These are phyloP conservation scores for Cyphellophora europaea DNA, from an alignment of 2,329 filamentous ascomycete genomes.

Conservation along the genomic window DNA sequence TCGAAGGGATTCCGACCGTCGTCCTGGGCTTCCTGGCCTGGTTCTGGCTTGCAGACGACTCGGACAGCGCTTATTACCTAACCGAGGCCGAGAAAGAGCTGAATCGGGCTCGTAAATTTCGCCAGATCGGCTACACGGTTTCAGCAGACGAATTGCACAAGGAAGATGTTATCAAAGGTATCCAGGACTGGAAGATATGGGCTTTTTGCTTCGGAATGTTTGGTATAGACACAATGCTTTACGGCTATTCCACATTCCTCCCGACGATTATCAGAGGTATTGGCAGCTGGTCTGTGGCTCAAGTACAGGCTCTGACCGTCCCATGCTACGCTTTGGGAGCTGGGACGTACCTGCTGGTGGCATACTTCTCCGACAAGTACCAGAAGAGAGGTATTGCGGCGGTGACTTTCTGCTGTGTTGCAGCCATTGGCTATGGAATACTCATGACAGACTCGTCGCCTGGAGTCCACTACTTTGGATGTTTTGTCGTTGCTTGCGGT, in stretches of 20 bases:
- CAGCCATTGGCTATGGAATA: too few species aligned
- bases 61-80: slow-evolving; percentile 34
- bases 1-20: slow-evolving; percentile 37
- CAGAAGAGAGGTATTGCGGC: too few species aligned
- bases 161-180: slow-evolving; percentile 54
- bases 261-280: too few species aligned
- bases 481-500: too few species aligned
- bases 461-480: too few species aligned
- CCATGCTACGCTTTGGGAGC: too few species aligned
- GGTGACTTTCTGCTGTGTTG: too few species aligned
- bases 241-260: slow-evolving; percentile 68
- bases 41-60: slow-evolving; percentile 37
- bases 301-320: too few species aligned
- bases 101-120: slow-evolving; percentile 39
- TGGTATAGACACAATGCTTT: slow-evolving; percentile 66
- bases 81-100: slow-evolving; percentile 43
- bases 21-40: slow-evolving; percentile 32
- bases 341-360: too few species aligned
- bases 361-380: too few species aligned
- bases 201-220: slow-evolving; percentile 62
- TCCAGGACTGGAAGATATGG: slow-evolving; percentile 62
- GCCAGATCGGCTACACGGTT: slow-evolving; percentile 44
- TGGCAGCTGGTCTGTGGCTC: too few species aligned
- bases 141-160: slow-evolving; percentile 50
- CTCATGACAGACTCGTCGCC: too few species aligned